A percentile compares a stretch with the other conserved stretches of the same genome.
phyloP scores from a whole-genome alignment of 805 yeast genomes.

The Gaillardinia entomophila region DNA sequence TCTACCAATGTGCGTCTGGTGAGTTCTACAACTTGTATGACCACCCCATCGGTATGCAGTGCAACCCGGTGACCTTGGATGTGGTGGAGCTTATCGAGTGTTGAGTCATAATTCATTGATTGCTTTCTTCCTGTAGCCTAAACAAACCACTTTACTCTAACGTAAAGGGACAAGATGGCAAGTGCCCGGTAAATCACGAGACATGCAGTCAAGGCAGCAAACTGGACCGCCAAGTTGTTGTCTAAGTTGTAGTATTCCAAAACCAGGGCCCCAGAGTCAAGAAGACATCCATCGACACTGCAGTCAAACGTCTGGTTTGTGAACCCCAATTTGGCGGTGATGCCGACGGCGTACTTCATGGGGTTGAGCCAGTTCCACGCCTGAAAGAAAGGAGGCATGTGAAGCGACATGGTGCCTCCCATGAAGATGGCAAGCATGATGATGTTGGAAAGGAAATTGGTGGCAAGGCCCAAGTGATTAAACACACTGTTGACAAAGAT shows the following conservation, averaged over 20 bases:
- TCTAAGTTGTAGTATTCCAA: constrained; percentile 45
- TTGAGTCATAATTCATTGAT: constrained; percentile 2
- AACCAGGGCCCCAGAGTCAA: constrained; percentile 52
- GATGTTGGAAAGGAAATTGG: constrained; percentile 61
- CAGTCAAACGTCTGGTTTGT: constrained; percentile 47
- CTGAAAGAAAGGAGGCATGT: constrained; percentile 63
- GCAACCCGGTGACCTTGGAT: constrained; percentile 30
- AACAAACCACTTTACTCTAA: constrained; percentile 20
- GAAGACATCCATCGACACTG: constrained; percentile 39
- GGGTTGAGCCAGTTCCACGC: constrained; percentile 79
- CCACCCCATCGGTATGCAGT: constrained; percentile 24
- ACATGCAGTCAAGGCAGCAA: constrained; percentile 35
- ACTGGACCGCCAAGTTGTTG: constrained; percentile 28
- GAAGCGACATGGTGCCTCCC: constrained; percentile 79
- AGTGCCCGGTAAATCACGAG: constrained; percentile 36
- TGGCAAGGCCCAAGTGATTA: constrained; percentile 73
- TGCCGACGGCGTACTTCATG: constrained; percentile 61
- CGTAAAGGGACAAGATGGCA: constrained; percentile 21
- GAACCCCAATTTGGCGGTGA: constrained; percentile 57
- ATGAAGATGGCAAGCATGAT: constrained; percentile 70
- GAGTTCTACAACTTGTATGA: constrained; percentile 35
- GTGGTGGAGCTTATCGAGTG: constrained; percentile 32
- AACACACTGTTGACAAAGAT: constrained; percentile 72
- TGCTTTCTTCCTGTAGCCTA: not conserved
- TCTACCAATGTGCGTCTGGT: constrained; percentile 37